Evolutionary conservation across 805 yeast genomes (phyloP).

Genomic region (Phaffomyces antillensis): DNA sequence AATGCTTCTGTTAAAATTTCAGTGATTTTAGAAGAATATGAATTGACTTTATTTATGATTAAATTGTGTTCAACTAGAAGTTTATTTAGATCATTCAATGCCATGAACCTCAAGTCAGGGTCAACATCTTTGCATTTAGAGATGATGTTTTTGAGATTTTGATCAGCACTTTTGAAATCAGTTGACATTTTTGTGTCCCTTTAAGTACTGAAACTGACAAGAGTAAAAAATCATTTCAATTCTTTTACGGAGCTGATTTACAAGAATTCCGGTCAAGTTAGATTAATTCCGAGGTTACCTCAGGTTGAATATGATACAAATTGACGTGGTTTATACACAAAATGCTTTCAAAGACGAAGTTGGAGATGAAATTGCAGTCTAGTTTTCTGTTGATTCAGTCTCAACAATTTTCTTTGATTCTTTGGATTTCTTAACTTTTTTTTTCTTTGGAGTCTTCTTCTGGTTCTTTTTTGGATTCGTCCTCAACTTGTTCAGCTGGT

Average conservation of each 20-base stretch:
- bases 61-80: constrained; percentile 25
- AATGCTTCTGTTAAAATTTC: constrained; percentile 37
- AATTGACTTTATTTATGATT: constrained; percentile 22
- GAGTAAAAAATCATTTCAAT: no score
- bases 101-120: constrained; percentile 82
- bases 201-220: background rate
- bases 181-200: constrained; percentile 13
- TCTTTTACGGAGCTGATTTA: no score
- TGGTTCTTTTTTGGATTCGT: background rate
- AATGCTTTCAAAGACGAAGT: no score
- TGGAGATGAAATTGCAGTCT: background rate
- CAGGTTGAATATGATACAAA: background rate
- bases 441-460: constrained; percentile 4
- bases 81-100: constrained; percentile 62
- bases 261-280: no score
- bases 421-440: constrained; percentile 4
- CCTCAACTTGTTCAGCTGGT: background rate
- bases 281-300: no score
- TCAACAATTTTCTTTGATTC: constrained; percentile 10
- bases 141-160: constrained; percentile 21
- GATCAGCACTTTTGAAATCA: constrained; percentile 24
- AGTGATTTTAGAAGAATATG: constrained; percentile 29
- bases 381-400: constrained; percentile 11
- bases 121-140: constrained; percentile 58
- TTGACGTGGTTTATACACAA: no score